Evolutionary conservation across 306 rosid genomes (phyloP).

Genomic region (Quercus glauca): DNA sequence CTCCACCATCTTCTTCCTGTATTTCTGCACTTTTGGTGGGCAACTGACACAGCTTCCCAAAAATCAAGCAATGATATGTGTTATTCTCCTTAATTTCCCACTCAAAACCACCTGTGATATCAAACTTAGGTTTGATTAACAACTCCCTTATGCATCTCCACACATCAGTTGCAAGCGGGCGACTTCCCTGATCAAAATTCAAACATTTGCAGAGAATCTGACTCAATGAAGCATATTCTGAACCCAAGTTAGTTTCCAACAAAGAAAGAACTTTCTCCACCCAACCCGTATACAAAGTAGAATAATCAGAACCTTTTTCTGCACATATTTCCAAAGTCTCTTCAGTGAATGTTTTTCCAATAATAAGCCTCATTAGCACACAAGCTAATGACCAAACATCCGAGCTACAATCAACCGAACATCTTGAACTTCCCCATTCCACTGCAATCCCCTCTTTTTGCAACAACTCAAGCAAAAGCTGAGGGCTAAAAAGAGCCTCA

Average conservation of each 20-base stretch:
- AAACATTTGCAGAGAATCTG: slow-evolving; percentile 58
- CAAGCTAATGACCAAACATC: slow-evolving; percentile 81
- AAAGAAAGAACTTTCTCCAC: slow-evolving; percentile 49
- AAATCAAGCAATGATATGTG: slow-evolving; percentile 39
- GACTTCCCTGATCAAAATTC: slow-evolving; percentile 53
- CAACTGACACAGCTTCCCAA: slow-evolving; percentile 57
- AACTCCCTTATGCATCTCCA: slow-evolving; percentile 64
- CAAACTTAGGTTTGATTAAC: slow-evolving; percentile 48
- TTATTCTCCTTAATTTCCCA: slow-evolving; percentile 20
- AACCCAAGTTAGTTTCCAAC: slow-evolving; percentile 51
- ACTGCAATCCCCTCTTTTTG: slow-evolving; percentile 29
- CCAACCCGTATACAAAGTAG: slow-evolving; percentile 44
- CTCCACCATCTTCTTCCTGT: slow-evolving; percentile 14
- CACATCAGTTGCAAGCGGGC: slow-evolving; percentile 53
- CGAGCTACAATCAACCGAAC: slow-evolving; percentile 47
- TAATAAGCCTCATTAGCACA: slow-evolving; percentile 50
- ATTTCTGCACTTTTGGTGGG: slow-evolving; percentile 28
- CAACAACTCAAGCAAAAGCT: slow-evolving; percentile 56
- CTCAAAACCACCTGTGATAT: slow-evolving; percentile 42
- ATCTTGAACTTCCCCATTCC: slow-evolving; percentile 32
- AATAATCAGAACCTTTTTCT: slow-evolving; percentile 34
- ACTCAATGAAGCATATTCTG: slow-evolving; percentile 44
- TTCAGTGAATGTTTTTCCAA: slow-evolving; percentile 46
- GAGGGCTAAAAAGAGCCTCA: slow-evolving; percentile 54
- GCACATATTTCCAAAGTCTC: slow-evolving; percentile 29